Conservation (phyloP, 176 grass and related monocot genomes). For the Triticum timopheevii region DNA sequence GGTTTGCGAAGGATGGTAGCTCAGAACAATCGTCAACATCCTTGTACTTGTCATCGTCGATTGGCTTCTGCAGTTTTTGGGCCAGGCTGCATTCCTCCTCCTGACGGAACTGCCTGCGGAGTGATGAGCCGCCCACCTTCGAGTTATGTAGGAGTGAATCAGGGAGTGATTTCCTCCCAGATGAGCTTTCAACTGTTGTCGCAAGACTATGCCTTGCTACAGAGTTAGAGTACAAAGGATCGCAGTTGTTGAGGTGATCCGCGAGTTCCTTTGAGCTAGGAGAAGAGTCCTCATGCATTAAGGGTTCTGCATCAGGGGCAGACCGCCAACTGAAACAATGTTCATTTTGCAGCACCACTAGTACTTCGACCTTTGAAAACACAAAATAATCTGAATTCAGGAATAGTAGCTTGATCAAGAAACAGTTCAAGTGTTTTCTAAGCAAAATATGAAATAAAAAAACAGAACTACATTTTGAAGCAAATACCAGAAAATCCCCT, state of each 20-base stretch:
- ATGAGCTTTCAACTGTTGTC: slow-evolving; percentile 58
- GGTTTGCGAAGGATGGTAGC: slow-evolving; percentile 34
- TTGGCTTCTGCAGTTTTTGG: slow-evolving; percentile 72
- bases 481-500: slow-evolving; percentile 15
- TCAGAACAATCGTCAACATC: slow-evolving; percentile 43
- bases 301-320: slow-evolving; percentile 67
- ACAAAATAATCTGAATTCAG: neutral
- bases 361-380: slow-evolving; percentile 72
- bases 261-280: slow-evolving; percentile 57
- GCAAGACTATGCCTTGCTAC: slow-evolving; percentile 60
- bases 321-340: slow-evolving; percentile 88
- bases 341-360: slow-evolving; percentile 78
- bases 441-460: neutral
- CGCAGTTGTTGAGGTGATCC: slow-evolving; percentile 42
- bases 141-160: slow-evolving; percentile 57
- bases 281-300: slow-evolving; percentile 64
- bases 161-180: slow-evolving; percentile 73
- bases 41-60: slow-evolving; percentile 75
- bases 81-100: slow-evolving; percentile 81
- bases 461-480: neutral
- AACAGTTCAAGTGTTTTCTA: neutral
- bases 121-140: slow-evolving; percentile 55
- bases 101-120: slow-evolving; percentile 68
- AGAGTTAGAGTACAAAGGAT: slow-evolving; percentile 54
- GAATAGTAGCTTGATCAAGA: neutral